A percentile compares a stretch with the other conserved stretches of the same genome.
These are phyloP conservation scores for Elasticomyces elasticus DNA, from an alignment of 495 filamentous ascomycete genomes.

Conservation along the genomic window DNA sequence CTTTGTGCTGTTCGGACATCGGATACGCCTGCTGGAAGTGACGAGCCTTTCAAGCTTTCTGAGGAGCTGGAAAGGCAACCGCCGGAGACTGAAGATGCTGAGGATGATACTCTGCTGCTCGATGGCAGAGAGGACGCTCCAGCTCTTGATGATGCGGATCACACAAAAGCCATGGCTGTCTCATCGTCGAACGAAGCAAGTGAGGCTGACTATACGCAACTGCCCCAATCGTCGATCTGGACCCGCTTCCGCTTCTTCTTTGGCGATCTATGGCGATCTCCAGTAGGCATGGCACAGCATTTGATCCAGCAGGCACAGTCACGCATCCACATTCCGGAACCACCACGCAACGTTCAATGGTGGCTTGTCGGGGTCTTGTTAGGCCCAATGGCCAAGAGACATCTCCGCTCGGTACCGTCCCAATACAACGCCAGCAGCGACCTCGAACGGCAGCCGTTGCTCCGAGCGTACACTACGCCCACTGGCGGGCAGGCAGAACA, in stretches of 20 bases:
- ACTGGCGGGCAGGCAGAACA: background rate
- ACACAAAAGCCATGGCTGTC: background rate
- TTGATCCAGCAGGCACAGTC: constrained; percentile 11
- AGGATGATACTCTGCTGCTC: background rate
- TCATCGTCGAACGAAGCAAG: background rate
- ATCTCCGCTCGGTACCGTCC: background rate
- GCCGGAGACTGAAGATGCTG: background rate
- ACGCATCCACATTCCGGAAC: constrained; percentile 9
- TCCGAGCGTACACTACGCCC: background rate
- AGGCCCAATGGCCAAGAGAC: constrained; percentile 13
- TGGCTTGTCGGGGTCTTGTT: constrained; percentile 20
- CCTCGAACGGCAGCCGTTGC: constrained; percentile 1
- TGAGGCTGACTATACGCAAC: background rate
- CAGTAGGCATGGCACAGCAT: constrained; percentile 11
- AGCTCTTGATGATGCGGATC: background rate
- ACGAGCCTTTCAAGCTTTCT: background rate
- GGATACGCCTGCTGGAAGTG: background rate
- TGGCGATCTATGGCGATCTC: constrained; percentile 12
- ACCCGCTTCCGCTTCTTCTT: constrained; percentile 12
- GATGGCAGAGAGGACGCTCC: background rate
- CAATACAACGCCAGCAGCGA: background rate
- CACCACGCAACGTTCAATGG: constrained; percentile 18
- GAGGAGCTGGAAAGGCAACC: background rate
- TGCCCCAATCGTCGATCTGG: background rate
- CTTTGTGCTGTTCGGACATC: constrained; percentile 3